These are phyloP conservation scores for Alectoria sarmentosa DNA, from an alignment of 495 filamentous ascomycete species.

Conservation along the genomic window DNA sequence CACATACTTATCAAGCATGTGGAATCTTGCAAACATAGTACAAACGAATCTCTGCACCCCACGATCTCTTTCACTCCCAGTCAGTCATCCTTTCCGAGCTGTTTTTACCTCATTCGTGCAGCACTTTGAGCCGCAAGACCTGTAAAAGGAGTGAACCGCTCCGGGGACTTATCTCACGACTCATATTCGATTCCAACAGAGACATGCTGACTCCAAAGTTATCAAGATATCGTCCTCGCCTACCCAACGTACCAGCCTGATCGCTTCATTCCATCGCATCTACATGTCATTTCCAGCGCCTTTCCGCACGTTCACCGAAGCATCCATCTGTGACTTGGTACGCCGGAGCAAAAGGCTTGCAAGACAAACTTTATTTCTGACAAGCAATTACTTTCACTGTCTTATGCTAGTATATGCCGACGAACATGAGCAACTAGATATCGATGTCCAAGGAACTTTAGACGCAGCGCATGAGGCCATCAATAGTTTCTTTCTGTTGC, in stretches of 20 bases:
- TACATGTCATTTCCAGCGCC: slow-evolving; percentile 56
- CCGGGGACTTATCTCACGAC: too few relatives aligned
- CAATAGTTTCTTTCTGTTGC: slow-evolving; percentile 57
- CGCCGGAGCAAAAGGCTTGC: slow-evolving; percentile 49
- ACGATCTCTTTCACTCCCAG: slow-evolving; percentile 55
- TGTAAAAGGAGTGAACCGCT: too few relatives aligned
- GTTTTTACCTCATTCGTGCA: too few relatives aligned
- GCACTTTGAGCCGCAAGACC: too few relatives aligned
- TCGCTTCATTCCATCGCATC: slow-evolving; percentile 53
- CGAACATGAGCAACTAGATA: slow-evolving; percentile 51
- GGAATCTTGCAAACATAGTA: slow-evolving; percentile 64
- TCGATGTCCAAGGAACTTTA: slow-evolving; percentile 57
- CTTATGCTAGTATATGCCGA: slow-evolving; percentile 61
- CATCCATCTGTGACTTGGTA: slow-evolving; percentile 43
- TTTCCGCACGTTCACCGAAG: slow-evolving; percentile 54
- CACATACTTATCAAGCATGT: slow-evolving; percentile 61
- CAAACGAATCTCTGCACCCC: slow-evolving; percentile 62
- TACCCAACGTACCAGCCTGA: slow-evolving; percentile 52
- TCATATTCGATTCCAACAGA: too few relatives aligned
- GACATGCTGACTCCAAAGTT: too few relatives aligned
- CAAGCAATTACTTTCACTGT: slow-evolving; percentile 66
- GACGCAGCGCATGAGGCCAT: slow-evolving; percentile 62
- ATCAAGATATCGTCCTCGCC: slow-evolving; percentile 53
- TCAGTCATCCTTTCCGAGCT: too few relatives aligned
- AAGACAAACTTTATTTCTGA: slow-evolving; percentile 61